Base-by-base conservation (phyloP, 1,139 yeast genomes). In the Debaryomyces sp. region DNA sequence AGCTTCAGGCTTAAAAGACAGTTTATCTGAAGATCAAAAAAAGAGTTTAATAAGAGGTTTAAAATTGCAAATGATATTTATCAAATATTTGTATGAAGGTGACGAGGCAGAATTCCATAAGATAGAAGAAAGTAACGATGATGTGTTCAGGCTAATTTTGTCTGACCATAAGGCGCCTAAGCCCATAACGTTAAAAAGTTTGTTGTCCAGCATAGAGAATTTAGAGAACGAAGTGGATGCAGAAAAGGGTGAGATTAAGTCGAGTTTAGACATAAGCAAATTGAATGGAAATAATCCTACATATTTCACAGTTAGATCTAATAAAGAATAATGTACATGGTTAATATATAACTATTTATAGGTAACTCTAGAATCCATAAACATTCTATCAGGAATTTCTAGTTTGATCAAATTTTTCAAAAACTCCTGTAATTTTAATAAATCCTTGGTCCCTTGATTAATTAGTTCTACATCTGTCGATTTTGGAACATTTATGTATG, bases 401-500 rank as follows among this genome's bases (percentile, higher is more conserved):
- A 91, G 72, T 45, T 83, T 81, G 15, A 91, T 76, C 48, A 90
- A 71, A 12, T 90, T 91, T 49, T 77, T 72, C 52, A 91, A 70
- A 48, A 84, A 88, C 17, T 75, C 81, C 63, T 87, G 90, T 39
- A 89, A 66, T 45, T 70, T 73, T 44, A 83, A 71, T 50, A 91
- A 68, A 46, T 85, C 85, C 51, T 81, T 80, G 3, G 85, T 82
- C 1, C 91, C 91, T 46, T 77, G 78, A 50, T 81, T 82, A 12
- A 88, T 81, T 48, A 80, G 78, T 39, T 89, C 95, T 41, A 91
- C 77, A 63, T 89, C 96, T 2, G 95, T 88, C 13, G 89, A 73
- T 50, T 81, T 81, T 17, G 84, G 82, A 6, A 89, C 85, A 56
- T 89, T 86, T 21, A 87, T 82, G 57, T 77, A 87, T 6, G 87